Evolutionary conservation across 768 basidiomycete genomes (phyloP).

Genomic region (Naganishia friedmannii): DNA sequence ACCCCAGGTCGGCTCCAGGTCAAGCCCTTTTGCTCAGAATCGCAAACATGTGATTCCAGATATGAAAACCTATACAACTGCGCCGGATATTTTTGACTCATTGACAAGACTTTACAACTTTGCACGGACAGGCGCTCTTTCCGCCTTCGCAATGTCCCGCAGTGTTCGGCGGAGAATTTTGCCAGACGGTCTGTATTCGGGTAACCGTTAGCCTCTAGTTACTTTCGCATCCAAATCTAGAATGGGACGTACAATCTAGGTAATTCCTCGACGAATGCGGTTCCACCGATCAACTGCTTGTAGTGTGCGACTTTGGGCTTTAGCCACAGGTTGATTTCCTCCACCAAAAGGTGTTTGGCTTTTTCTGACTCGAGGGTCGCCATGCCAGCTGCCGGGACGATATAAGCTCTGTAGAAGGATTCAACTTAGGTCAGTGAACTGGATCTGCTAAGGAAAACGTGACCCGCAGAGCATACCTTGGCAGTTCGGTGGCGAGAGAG

Average conservation of each 20-base stretch:
- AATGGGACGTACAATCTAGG: constrained; percentile 63
- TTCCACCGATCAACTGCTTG: constrained; percentile 71
- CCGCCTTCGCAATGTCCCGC: constrained; percentile 25
- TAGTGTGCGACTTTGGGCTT: constrained; percentile 62
- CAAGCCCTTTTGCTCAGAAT: not conserved
- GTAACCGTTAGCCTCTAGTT: not conserved
- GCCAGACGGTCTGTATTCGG: constrained; percentile 65
- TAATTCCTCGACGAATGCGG: constrained; percentile 60
- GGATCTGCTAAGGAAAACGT: constrained; percentile 38
- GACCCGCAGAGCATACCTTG: constrained; percentile 53
- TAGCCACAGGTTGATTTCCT: constrained; percentile 65
- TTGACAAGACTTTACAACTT: constrained; percentile 33
- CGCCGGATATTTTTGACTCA: not conserved
- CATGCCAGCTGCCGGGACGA: constrained; percentile 48
- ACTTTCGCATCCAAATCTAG: not conserved
- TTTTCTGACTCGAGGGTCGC: constrained; percentile 30
- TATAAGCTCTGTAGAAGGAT: constrained; percentile 45
- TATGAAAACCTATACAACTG: not conserved
- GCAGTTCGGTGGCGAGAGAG: constrained; percentile 74
- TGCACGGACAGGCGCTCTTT: constrained; percentile 29
- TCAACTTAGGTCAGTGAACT: constrained; percentile 57
- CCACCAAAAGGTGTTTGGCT: constrained; percentile 55
- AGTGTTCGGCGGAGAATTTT: constrained; percentile 81
- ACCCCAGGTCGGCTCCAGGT: no score
- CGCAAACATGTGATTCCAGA: not conserved